Evolutionary conservation across 2,329 filamentous ascomycete genomes (phyloP).

Genomic region (Fusarium gaditjirri): DNA sequence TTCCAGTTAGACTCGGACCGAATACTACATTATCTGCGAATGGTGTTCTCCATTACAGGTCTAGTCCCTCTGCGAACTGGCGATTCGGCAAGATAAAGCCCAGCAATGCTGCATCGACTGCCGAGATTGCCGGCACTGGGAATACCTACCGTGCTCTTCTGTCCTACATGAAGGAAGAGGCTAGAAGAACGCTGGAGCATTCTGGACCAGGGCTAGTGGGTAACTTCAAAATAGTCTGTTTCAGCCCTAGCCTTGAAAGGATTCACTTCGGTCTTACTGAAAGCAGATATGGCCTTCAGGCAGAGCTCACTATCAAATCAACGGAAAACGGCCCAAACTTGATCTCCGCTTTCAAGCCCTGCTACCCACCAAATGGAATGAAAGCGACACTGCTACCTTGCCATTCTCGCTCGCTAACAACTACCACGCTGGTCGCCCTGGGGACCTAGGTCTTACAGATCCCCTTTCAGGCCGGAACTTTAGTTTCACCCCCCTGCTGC

Average conservation of each 20-base stretch:
- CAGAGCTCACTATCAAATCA: background rate
- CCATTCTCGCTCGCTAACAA: background rate
- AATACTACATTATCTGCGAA: background rate
- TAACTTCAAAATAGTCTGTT: background rate
- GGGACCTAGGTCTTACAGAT: background rate
- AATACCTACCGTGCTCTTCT: background rate
- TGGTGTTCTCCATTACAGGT: background rate
- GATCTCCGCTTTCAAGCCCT: too few relatives aligned
- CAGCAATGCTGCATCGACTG: background rate
- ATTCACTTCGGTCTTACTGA: background rate
- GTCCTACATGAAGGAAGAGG: background rate
- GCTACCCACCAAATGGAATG: background rate
- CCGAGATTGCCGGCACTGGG: background rate
- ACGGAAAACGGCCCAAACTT: background rate
- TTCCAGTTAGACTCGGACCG: background rate
- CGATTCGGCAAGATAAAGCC: background rate
- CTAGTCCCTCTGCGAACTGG: background rate
- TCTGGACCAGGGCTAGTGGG: background rate
- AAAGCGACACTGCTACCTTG: background rate
- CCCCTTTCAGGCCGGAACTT: background rate
- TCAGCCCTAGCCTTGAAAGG: background rate
- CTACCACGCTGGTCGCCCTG: rapidly evolving
- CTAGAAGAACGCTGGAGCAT: background rate
- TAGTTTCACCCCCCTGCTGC: background rate
- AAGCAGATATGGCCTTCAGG: background rate